Base-by-base conservation (phyloP, 805 yeast genomes). In the Metschnikowia lunata region DNA sequence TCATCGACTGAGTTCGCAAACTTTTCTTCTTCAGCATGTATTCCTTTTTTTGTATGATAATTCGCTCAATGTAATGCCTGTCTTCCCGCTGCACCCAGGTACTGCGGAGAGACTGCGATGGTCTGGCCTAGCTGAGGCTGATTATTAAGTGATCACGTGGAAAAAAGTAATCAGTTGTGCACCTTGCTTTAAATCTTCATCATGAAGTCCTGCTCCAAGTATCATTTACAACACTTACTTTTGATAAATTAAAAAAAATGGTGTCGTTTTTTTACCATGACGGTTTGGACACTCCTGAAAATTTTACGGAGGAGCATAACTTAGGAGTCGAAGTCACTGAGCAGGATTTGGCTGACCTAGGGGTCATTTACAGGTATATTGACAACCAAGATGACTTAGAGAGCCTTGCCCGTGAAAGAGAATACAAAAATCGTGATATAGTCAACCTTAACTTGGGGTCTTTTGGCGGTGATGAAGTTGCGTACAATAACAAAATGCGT, bases 351-450 rank as follows among this genome's bases (percentile, higher is more conserved):
- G 64, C 63, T 1, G 57, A 72, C 34, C 55, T 88, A 13, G 97
- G 96, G 0, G 95, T 88, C 4, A 60, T 82, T 26, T 85, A 86
- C 63, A 72, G 66, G 53, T 66, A 78, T 39, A 67, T 81, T 30
- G 71, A 71, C 15, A 63, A 69, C 29, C 70, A 66, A 2, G 78
- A 76, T 2, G 75, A 74, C 33, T 88, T 91, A 34, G 76, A 89
- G 55, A 60, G 55, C 11, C 57, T 93, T 23, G 96, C 97, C 9
- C 45, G 51, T 8, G 75, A 85, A 52, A 76, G 97, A 47, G 60
- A 74, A 27, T 91, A 93, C 70, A 83, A 79, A 62, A 89, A 89
- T 66, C 70, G 95, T 49, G 99, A 91, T 62, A 72, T 69, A 36
- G 79, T 91, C 26, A 68, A 67, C 35, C 74, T 90, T 41, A 76